Percentiles rank a stretch among this genome's conserved stretches.
These are phyloP conservation scores for Globisporangium echinulatum DNA, from an alignment of 352 stramenopile species.

Conservation along the genomic window DNA sequence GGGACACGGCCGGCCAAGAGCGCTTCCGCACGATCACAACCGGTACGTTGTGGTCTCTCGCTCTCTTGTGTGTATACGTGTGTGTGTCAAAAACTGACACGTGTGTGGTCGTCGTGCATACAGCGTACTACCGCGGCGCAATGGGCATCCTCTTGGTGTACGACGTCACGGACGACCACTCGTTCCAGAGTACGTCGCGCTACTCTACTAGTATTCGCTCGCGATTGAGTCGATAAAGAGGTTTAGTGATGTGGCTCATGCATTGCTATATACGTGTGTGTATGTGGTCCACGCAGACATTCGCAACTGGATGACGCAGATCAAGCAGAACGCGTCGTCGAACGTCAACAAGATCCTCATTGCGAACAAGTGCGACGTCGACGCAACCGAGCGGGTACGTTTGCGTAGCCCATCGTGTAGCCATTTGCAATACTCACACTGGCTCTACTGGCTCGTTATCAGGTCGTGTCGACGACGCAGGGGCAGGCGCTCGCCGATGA, in stretches of 20 bases:
- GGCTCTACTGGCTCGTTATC: background rate
- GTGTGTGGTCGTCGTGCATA: background rate
- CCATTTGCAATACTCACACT: background rate
- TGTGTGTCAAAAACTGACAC: background rate
- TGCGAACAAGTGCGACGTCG: conserved; percentile 99
- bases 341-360: conserved; percentile 99
- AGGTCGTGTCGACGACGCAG: conserved; percentile 89
- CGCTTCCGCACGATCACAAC: conserved; percentile 87
- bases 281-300: conserved; percentile 43
- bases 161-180: conserved; percentile 90
- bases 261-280: background rate
- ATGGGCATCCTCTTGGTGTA: conserved; percentile 92
- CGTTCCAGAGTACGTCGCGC: conserved; percentile 77
- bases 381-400: conserved; percentile 91
- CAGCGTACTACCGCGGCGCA: conserved; percentile 89
- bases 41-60: conserved; percentile 16
- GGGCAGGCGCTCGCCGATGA: conserved; percentile 90
- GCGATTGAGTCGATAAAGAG: too few relatives aligned
- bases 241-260: background rate
- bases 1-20: conserved; percentile 85
- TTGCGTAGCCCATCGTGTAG: background rate
- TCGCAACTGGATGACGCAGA: conserved; percentile 89
- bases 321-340: conserved; percentile 96
- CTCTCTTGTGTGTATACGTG: background rate
- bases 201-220: too few relatives aligned